These are phyloP conservation scores for Lobulomyces angularis DNA, from an alignment of 192 early-diverging fungal genomes.

Conservation along the genomic window DNA sequence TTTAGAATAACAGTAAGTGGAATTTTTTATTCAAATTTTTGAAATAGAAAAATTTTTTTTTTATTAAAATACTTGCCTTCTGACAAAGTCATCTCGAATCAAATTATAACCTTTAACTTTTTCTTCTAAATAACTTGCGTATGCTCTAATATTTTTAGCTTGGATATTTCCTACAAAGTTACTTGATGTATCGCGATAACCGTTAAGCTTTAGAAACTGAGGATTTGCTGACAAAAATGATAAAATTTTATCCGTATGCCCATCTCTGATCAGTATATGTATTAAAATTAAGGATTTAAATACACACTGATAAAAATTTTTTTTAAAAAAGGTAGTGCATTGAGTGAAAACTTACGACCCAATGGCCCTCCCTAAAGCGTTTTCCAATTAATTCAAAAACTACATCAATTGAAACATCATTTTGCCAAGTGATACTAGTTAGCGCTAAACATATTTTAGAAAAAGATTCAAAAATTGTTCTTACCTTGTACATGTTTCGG, in stretches of 20 bases:
- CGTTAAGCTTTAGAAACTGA: constrained; percentile 28
- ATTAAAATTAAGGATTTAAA: constrained; percentile 64
- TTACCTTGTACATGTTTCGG: constrained; percentile 34
- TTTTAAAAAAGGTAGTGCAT: background rate
- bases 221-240: constrained; percentile 37
- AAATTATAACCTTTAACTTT: constrained; percentile 51
- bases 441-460: constrained; percentile 14
- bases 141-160: constrained; percentile 52
- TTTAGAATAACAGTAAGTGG: too few species aligned
- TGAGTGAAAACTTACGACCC: constrained; percentile 35
- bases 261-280: constrained; percentile 62
- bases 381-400: constrained; percentile 33
- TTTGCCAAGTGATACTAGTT: constrained; percentile 18
- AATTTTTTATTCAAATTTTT: too few species aligned
- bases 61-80: constrained; percentile 17
- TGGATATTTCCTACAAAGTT: constrained; percentile 18
- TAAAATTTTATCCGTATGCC: constrained; percentile 45
- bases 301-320: constrained; percentile 31
- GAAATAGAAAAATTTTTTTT: too few species aligned
- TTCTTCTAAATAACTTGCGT: constrained; percentile 59
- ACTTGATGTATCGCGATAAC: constrained; percentile 33
- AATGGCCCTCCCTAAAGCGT: constrained; percentile 40
- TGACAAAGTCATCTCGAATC: constrained; percentile 51
- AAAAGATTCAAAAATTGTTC: background rate
- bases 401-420: constrained; percentile 24